Evolutionary conservation across 2,329 filamentous ascomycete genomes (phyloP).

Genomic region (Penicillium corylophilum): DNA sequence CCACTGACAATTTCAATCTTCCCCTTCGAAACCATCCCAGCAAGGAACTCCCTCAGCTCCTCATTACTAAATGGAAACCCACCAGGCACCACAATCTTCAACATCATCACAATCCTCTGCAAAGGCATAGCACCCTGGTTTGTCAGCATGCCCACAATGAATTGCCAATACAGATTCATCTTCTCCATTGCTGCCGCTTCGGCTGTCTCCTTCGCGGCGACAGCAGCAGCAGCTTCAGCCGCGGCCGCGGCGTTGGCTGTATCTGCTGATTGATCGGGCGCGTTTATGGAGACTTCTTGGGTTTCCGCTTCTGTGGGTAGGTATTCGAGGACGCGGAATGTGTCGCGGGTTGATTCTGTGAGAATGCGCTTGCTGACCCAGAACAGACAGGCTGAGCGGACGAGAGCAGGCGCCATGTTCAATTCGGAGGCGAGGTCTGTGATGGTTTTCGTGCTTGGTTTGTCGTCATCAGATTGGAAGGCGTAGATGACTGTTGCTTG

Average conservation of each 20-base stretch:
- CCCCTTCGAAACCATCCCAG: conserved; percentile 70
- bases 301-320: conserved; percentile 40
- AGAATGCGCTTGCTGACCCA: conserved; percentile 62
- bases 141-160: conserved; percentile 91
- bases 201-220: conserved; percentile 45
- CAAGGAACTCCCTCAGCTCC: conserved; percentile 78
- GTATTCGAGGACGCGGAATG: conserved; percentile 58
- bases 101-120: conserved; percentile 83
- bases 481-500: conserved; percentile 85
- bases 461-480: conserved; percentile 59
- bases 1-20: conserved; percentile 65
- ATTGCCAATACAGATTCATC: conserved; percentile 79
- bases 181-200: conserved; percentile 65
- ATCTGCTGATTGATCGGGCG: conserved; percentile 23
- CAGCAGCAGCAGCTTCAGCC: conserved; percentile 42
- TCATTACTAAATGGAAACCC: conserved; percentile 89
- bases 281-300: conserved; percentile 17
- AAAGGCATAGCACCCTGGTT: conserved; percentile 85
- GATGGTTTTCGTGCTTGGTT: conserved; percentile 41
- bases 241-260: conserved; percentile 37
- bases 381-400: conserved; percentile 61
- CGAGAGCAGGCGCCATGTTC: conserved; percentile 56
- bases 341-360: conserved; percentile 47
- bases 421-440: conserved; percentile 50
- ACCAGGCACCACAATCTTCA: conserved; percentile 85